Percentiles rank a stretch among this genome's conserved stretches.
Evolutionary conservation across 768 basidiomycete species (phyloP).

Genomic region (Fistulinella prunicolor): DNA sequence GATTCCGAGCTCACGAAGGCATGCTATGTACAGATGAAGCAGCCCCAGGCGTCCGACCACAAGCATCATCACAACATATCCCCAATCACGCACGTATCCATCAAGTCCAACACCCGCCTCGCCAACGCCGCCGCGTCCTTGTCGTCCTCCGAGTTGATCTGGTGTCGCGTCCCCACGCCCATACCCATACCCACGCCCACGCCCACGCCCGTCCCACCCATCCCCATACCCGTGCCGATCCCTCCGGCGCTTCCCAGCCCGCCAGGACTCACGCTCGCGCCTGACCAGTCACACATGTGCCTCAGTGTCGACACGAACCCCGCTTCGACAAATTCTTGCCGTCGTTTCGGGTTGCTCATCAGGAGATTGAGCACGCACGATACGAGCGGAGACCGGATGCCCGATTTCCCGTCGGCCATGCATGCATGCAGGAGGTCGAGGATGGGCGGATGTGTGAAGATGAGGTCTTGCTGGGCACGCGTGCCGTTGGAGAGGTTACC

Average conservation of each 20-base stretch:
- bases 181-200: slow-evolving; percentile 4
- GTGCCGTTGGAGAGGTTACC: slow-evolving; percentile 69
- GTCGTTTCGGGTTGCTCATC: slow-evolving; percentile 35
- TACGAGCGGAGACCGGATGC: slow-evolving; percentile 59
- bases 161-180: slow-evolving; percentile 19
- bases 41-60: too few species aligned
- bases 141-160: slow-evolving; percentile 54
- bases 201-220: background rate
- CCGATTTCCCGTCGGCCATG: slow-evolving; percentile 56
- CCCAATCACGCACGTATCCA: slow-evolving; percentile 33
- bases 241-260: slow-evolving; percentile 11
- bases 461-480: slow-evolving; percentile 45
- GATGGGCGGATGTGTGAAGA: slow-evolving; percentile 51
- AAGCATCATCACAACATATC: too few species aligned
- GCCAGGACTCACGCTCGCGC: slow-evolving; percentile 30
- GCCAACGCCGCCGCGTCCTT: slow-evolving; percentile 57
- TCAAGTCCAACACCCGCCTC: slow-evolving; percentile 50
- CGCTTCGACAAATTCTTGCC: slow-evolving; percentile 40
- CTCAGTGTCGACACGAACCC: slow-evolving; percentile 45
- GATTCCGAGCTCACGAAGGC: too few species aligned
- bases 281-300: slow-evolving; percentile 42
- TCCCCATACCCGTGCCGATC: slow-evolving; percentile 4
- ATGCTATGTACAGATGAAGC: too few species aligned
- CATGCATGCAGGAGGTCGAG: slow-evolving; percentile 53
- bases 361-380: slow-evolving; percentile 59